Evolutionary conservation across 1,139 yeast genomes (phyloP), one percentile per base, ranked within the genome.

Genomic region (Candida pseudoviswanathii): DNA sequence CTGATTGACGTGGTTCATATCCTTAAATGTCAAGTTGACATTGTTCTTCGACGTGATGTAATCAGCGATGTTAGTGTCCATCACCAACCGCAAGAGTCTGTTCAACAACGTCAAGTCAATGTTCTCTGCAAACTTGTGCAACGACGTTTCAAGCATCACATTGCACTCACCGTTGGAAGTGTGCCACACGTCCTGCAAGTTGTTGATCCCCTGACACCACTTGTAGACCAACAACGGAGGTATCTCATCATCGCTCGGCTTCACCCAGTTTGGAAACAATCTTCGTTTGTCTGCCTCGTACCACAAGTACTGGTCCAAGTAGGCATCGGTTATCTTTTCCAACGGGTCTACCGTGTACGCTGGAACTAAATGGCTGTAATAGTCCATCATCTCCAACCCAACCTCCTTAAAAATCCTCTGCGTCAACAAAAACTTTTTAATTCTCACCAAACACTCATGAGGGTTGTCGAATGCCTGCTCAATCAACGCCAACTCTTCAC

Each of bases 391-490:
- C 49, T 91, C 95, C 39, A 95, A 65, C 1, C 86, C 85, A 2
- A 86, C 91, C 54, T 95, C 97, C 62, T 91, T 92, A 70, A 94
- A 95, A 8, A 90, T 95, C 53, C 99, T 77, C 65, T 92, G 97
- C 0, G 97, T 89, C 51, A 92, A 72, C 42, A 95, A 68, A 46
- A 86, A 84, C 58, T 89, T 86, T 67, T 94, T 95, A 50, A 94
- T 81, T 54, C 97, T 81, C 16, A 87, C 87, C 52, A 95, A 74
- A 54, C 94, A 87, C 62, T 94, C 98, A 64, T 91, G 96, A 0
- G 99, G 99, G 57, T 90, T 90, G 61, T 94, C 99, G 64, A 90
- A 94, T 0, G 98, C 98, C 62, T 91, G 96, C 63, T 95, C 99
- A 47, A 95, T 91, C 54, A 94, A 73, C 0, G 97, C 96, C 53